Evolutionary conservation across 2,329 filamentous ascomycete species (phyloP), one percentile per base, ranked within the genome.

Genomic region (Penicillium sp.): DNA sequence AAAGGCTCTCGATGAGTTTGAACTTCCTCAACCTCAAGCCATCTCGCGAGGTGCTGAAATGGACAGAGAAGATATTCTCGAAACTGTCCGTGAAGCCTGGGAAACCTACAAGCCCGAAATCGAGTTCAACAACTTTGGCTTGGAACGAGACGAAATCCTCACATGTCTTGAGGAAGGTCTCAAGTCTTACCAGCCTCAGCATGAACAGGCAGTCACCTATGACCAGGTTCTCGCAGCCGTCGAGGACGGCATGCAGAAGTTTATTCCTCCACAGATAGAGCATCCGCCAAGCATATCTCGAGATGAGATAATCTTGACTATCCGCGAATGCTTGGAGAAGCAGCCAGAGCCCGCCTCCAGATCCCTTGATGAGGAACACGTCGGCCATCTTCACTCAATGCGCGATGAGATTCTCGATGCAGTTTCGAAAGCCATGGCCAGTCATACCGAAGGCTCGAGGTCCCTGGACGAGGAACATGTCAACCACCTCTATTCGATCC

Each of bases 31-130:
- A 62, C 80, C 83, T 6, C 79, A 85, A 53, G 77, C 78, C 31
- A 74, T 80, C 61, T 71, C 79, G 49, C 76, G 72, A 45, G 77
- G 74, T 37, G 76, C 75, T 10, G 75, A 78, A n/a, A 74, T 90
- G 45, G 87, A 86, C 64, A 85, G 89, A 61, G 90, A 96, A 46
- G 90, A 95, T 55, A 90, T 97, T 35, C 82, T 97, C 2, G 83
- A 89, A 29, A 91, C 92, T 3, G 89, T 97, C 15, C 86, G 87
- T 63, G 91, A 96, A 63, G 93, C 92, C 1, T 96, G 91, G 85
- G 93, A 97, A 68, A 90, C 86, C 51, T 96, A 96, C 75, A 96
- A 96, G 74, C 93, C 93, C 1, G 91, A 97, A 65, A 91, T 96
- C 48, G 88, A 96, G 64, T 82, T 96, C 5, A 88, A 96, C 64